phyloP scores from a whole-genome alignment of 805 yeast species.

The Saccharomycopsis malanga region DNA sequence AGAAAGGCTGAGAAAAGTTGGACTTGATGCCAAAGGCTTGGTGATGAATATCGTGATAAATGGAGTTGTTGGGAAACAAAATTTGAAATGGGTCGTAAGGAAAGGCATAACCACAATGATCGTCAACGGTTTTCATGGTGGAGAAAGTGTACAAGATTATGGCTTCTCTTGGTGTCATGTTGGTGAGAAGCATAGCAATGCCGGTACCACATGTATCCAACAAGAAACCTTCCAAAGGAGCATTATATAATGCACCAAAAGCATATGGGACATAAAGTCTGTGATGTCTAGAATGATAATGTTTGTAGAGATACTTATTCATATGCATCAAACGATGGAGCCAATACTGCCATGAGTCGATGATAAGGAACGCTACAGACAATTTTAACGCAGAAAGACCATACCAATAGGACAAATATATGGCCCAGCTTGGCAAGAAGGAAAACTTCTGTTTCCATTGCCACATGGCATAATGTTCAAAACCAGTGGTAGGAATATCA shows the following conservation, averaged over 20 bases:
- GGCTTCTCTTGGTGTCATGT: conserved; percentile 70
- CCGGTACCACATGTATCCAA: conserved; percentile 93
- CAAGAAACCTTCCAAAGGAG: conserved; percentile 88
- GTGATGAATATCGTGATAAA: conserved; percentile 96
- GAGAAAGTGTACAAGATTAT: conserved; percentile 74
- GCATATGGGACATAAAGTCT: conserved; percentile 93
- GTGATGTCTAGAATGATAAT: conserved; percentile 93
- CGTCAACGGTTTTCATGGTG: conserved; percentile 94
- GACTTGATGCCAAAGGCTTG: conserved; percentile 92
- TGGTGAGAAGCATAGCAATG: conserved; percentile 56
- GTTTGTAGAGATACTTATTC: conserved; percentile 65
- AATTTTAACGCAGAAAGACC: conserved; percentile 57
- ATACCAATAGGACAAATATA: conserved; percentile 52
- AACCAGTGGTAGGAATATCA: conserved; percentile 44
- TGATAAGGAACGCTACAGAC: conserved; percentile 55
- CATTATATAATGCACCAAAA: conserved; percentile 91
- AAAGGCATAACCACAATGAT: conserved; percentile 95
- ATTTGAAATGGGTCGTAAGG: conserved; percentile 89
- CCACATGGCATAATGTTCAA: conserved; percentile 44
- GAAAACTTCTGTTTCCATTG: conserved; percentile 34
- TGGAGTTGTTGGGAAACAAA: conserved; percentile 89
- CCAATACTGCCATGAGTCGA: conserved; percentile 95
- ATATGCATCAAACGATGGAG: conserved; percentile 85
- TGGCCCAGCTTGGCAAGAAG: conserved; percentile 39
- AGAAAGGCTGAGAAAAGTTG: conserved; percentile 94